A percentile compares a stretch with the other conserved stretches of the same genome.
Evolutionary conservation across 73 alveolate species (phyloP).

Genomic region (Paramecium sonneborni): DNA sequence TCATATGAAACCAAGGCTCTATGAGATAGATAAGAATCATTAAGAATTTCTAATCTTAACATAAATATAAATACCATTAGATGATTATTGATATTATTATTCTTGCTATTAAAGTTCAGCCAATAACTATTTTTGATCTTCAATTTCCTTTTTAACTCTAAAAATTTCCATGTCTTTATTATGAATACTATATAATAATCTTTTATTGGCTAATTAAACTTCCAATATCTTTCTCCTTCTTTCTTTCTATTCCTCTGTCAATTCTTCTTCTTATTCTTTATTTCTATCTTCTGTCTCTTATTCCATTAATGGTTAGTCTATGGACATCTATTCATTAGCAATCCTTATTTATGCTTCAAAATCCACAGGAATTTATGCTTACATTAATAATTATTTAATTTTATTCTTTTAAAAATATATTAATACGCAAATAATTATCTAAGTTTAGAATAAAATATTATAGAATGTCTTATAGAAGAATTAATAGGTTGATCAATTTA

Average conservation of each 20-base stretch:
- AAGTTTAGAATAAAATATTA: background rate
- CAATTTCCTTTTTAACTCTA: constrained; percentile 38
- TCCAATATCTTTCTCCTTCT: constrained; percentile 52
- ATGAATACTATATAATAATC: constrained; percentile 41
- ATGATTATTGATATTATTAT: background rate
- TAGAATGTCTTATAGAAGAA: background rate
- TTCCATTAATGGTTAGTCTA: background rate
- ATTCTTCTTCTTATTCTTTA: constrained; percentile 10
- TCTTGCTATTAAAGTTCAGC: background rate
- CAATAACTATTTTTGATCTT: background rate
- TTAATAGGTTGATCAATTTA: background rate
- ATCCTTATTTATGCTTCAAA: background rate
- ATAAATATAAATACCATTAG: no score
- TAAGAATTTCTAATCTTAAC: background rate
- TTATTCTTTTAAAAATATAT: background rate
- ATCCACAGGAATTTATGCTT: background rate
- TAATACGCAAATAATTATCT: no score
- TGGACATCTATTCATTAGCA: background rate
- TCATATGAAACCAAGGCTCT: constrained; percentile 54
- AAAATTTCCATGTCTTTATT: constrained; percentile 38
- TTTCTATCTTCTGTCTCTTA: constrained; percentile 7
- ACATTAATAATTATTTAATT: background rate
- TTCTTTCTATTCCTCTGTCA: constrained; percentile 40
- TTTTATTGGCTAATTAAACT: constrained; percentile 18
- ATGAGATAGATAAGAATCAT: constrained; percentile 28